Evolutionary conservation across 208 protist species (phyloP).

Genomic region (Wallacemonas sp.): DNA sequence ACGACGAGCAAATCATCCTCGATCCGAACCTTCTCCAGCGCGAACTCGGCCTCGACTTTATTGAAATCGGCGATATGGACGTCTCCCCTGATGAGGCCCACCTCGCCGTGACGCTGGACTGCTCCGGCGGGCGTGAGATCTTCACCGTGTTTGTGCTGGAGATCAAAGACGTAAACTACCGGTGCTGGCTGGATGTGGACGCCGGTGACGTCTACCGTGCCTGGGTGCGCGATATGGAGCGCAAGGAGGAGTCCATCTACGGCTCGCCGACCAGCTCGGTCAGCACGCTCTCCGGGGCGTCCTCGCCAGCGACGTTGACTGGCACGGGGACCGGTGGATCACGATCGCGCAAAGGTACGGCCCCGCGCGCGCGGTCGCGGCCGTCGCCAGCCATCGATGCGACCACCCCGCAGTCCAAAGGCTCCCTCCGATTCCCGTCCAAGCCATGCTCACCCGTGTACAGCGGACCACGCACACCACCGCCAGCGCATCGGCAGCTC

Average conservation of each 20-base stretch:
- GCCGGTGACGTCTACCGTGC: slow-evolving; percentile 31
- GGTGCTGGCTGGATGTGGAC: slow-evolving; percentile 34
- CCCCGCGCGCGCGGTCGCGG: background rate
- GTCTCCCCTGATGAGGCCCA: slow-evolving; percentile 49
- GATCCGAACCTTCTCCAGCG: slow-evolving; percentile 64
- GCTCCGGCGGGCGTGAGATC: slow-evolving; percentile 61
- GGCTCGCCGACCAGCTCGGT: slow-evolving; percentile 11
- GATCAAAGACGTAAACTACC: slow-evolving; percentile 56
- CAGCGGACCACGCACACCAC: background rate
- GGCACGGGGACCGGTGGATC: no score
- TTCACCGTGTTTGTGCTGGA: slow-evolving; percentile 59
- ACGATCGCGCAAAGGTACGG: background rate
- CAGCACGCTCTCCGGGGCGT: background rate
- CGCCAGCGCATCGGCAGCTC: slow-evolving; percentile 35
- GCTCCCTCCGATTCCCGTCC: background rate
- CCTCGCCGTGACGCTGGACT: slow-evolving; percentile 60
- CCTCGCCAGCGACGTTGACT: background rate
- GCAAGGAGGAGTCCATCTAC: slow-evolving; percentile 47
- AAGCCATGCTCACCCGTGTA: background rate
- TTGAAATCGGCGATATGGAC: slow-evolving; percentile 70
- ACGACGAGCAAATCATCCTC: slow-evolving; percentile 67
- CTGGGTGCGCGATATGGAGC: slow-evolving; percentile 32
- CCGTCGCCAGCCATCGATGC: background rate
- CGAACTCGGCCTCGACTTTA: slow-evolving; percentile 44
- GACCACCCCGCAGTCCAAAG: background rate